Percentiles rank a stretch among this genome's conserved stretches.
Evolutionary conservation across 2,329 filamentous ascomycete species (phyloP).

Genomic region (Alternaria tenuissima): DNA sequence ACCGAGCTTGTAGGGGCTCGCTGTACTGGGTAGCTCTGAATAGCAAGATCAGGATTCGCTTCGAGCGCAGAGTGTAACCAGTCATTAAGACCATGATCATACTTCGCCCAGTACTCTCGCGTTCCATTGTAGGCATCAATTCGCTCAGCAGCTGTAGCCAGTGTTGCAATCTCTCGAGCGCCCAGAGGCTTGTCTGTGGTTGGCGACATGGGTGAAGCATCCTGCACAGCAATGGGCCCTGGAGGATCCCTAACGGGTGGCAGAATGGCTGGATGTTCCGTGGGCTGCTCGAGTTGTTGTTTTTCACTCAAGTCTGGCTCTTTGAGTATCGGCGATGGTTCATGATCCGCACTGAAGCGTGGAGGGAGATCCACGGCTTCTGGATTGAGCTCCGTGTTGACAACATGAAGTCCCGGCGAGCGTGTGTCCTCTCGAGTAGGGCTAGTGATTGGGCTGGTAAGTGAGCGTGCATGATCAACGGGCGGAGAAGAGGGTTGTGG

Average conservation of each 20-base stretch:
- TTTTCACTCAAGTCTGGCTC: conserved; percentile 16
- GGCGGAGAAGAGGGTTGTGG: conserved; percentile 26
- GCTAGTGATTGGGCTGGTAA: conserved; percentile 30
- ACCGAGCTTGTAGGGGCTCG: conserved; percentile 38
- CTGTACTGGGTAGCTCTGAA: conserved; percentile 28
- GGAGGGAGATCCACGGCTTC: conserved; percentile 51
- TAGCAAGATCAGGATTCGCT: conserved; percentile 62
- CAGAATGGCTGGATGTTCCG: conserved; percentile 3
- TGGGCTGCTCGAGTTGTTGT: conserved; percentile 12
- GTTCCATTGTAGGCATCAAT: conserved; percentile 78
- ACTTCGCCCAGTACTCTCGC: conserved; percentile 72
- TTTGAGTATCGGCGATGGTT: conserved; percentile 22
- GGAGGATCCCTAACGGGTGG: conserved; percentile 19
- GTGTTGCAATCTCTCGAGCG: conserved; percentile 80
- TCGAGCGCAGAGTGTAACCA: conserved; percentile 64
- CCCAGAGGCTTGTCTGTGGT: conserved; percentile 54
- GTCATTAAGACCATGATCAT: conserved; percentile 76
- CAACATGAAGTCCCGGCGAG: conserved; percentile 52
- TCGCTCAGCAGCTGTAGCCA: conserved; percentile 71
- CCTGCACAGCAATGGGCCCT: conserved; percentile 24
- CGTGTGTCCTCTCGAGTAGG: conserved; percentile 34
- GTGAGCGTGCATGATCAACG: conserved; percentile 21
- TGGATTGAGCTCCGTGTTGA: conserved; percentile 51
- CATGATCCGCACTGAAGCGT: conserved; percentile 37
- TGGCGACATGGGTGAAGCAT: conserved; percentile 31